These are phyloP conservation scores for Mortierella sp. DNA, from an alignment of 371 early-diverging fungal species.

Conservation along the genomic window DNA sequence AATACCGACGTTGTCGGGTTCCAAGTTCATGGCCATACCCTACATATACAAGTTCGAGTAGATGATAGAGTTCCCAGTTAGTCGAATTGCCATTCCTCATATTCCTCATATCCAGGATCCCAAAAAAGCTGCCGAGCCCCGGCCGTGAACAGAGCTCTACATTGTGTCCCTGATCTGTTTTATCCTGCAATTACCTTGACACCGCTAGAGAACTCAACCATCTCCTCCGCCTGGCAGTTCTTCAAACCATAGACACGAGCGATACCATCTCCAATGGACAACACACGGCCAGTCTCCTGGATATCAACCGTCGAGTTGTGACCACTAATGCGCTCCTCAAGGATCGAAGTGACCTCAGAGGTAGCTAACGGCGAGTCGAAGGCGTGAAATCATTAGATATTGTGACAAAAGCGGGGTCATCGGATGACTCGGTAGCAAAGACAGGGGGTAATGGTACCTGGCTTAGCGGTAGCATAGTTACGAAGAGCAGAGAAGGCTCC, in stretches of 20 bases:
- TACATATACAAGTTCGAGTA: conserved; percentile 32
- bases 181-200: conserved; percentile 73
- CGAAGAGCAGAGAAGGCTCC: conserved; percentile 65
- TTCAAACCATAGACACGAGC: conserved; percentile 98
- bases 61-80: neutral
- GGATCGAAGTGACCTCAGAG: conserved; percentile 53
- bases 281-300: conserved; percentile 95
- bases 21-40: conserved; percentile 98
- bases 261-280: conserved; percentile 99
- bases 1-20: conserved; percentile 98
- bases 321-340: conserved; percentile 89
- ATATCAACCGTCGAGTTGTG: conserved; percentile 81
- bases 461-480: conserved; percentile 70
- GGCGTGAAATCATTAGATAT: neutral
- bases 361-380: conserved; percentile 24
- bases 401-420: neutral
- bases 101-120: too few relatives aligned
- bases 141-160: too few relatives aligned
- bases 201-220: conserved; percentile 98
- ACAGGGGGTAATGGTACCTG: conserved; percentile 32
- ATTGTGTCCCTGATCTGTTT: neutral
- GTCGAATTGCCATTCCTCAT: too few relatives aligned
- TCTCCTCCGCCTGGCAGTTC: conserved; percentile 98
- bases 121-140: too few relatives aligned
- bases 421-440: neutral